Conservation (phyloP, 23 red algal genomes). For the Pyropia yezoensis region DNA sequence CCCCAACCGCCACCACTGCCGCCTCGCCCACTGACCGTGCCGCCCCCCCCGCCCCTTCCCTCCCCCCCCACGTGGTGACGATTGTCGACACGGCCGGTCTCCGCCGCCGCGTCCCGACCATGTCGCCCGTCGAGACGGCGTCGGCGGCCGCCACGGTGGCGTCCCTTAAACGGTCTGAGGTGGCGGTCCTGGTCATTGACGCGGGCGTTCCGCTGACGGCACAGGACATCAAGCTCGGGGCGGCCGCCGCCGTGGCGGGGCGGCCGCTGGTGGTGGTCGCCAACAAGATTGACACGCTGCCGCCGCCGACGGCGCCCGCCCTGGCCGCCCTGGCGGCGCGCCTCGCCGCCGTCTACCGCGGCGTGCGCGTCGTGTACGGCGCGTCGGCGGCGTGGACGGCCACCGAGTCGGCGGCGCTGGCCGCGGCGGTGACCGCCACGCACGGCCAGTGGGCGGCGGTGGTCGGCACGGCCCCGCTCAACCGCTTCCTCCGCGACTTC, state of each 20-base stretch:
- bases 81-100: constrained; percentile 84
- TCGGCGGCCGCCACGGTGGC: constrained; percentile 32
- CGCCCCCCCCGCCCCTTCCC: constrained; percentile 41
- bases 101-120: constrained; percentile 21
- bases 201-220: constrained; percentile 16
- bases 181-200: constrained; percentile 63
- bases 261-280: constrained; percentile 43
- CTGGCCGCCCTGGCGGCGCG: not conserved
- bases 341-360: constrained; percentile 9
- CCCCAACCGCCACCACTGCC: constrained; percentile 24
- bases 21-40: constrained; percentile 69
- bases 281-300: constrained; percentile 59
- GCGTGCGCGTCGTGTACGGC: constrained; percentile 26
- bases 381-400: constrained; percentile 13
- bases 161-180: constrained; percentile 51
- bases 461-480: constrained; percentile 34
- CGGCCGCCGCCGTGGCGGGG: constrained; percentile 33
- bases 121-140: constrained; percentile 29
- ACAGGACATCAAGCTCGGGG: constrained; percentile 42
- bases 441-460: constrained; percentile 39
- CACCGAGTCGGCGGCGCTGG: constrained; percentile 16
- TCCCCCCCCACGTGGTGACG: constrained; percentile 12
- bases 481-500: constrained; percentile 46
- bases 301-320: not conserved
- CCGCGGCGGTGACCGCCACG: constrained; percentile 24